Conservation (phyloP, 75 land plant genomes). For the Selaginella moellendorffii region DNA sequence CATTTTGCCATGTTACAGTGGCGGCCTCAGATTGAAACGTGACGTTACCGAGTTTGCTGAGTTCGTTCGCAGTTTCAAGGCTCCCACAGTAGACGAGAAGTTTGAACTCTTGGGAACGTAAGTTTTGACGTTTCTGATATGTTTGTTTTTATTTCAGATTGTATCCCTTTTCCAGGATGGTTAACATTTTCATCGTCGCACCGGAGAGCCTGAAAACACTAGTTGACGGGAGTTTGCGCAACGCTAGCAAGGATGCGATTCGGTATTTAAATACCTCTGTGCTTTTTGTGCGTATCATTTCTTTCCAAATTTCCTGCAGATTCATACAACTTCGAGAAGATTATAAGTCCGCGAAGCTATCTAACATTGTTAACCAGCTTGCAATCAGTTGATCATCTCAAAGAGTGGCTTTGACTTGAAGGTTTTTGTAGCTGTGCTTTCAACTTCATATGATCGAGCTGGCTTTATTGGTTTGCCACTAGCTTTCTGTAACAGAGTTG, state of each 20-base stretch:
- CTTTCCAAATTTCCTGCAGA: conserved; percentile 46
- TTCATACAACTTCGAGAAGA: conserved; percentile 89
- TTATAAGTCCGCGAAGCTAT: conserved; percentile 82
- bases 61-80: conserved; percentile 92
- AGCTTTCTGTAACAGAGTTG: too few relatives aligned
- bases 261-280: conserved; percentile 30
- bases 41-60: conserved; percentile 96
- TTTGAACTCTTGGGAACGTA: conserved; percentile 95
- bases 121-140: conserved; percentile 15
- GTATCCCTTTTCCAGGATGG: conserved; percentile 44
- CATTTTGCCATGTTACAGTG: conserved; percentile 33
- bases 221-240: conserved; percentile 69
- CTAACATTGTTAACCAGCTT: conserved; percentile 41
- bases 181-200: conserved; percentile 89
- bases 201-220: conserved; percentile 82
- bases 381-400: conserved; percentile 12
- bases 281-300: too few relatives aligned
- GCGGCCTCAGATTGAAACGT: conserved; percentile 94
- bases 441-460: too few relatives aligned
- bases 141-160: not conserved
- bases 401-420: too few relatives aligned
- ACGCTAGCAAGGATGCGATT: conserved; percentile 74
- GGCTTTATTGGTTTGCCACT: too few relatives aligned
- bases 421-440: too few relatives aligned
- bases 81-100: conserved; percentile 93